A percentile compares a stretch with the other conserved stretches of the same genome.
Conservation (phyloP, 495 filamentous ascomycete genomes). For the Trichoderma asperelloides region DNA sequence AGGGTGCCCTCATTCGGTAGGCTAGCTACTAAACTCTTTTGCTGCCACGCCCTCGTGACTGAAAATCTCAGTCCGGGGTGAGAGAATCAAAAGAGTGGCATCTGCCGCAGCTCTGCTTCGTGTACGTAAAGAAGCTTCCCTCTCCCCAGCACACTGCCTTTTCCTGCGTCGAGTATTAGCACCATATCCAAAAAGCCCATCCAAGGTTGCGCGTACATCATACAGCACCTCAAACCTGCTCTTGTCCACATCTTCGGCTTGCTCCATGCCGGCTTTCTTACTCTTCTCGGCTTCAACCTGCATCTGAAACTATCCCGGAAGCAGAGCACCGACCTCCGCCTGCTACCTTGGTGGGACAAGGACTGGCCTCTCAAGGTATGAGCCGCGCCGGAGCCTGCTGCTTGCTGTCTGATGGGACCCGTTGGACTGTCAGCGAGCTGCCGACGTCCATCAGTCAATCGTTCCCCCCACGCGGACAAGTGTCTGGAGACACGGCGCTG, state of each 20-base stretch:
- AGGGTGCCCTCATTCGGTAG: not conserved
- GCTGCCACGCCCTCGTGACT: not conserved
- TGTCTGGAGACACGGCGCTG: constrained; percentile 1
- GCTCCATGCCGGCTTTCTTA: not conserved
- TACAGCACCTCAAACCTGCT: not conserved
- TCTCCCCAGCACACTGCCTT: not conserved
- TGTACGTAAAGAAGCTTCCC: not conserved
- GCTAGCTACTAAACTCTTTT: not conserved
- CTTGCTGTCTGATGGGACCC: not conserved
- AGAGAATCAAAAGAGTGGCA: not conserved
- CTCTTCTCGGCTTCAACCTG: not conserved
- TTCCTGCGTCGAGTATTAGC: not conserved
- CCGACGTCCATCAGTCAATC: constrained; percentile 6
- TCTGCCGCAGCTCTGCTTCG: not conserved
- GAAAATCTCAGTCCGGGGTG: not conserved
- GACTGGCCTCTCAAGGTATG: not conserved
- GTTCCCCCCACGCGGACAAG: constrained; percentile 8
- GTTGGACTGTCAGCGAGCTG: not conserved
- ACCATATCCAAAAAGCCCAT: not conserved
- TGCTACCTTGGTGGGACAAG: not conserved
- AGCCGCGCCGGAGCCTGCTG: not conserved
- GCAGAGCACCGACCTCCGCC: constrained; percentile 2
- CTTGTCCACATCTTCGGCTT: not conserved
- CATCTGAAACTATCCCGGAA: not conserved
- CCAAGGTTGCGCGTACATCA: not conserved